Base-by-base conservation (phyloP, 495 filamentous ascomycete species). In the Penicillium canariense region DNA sequence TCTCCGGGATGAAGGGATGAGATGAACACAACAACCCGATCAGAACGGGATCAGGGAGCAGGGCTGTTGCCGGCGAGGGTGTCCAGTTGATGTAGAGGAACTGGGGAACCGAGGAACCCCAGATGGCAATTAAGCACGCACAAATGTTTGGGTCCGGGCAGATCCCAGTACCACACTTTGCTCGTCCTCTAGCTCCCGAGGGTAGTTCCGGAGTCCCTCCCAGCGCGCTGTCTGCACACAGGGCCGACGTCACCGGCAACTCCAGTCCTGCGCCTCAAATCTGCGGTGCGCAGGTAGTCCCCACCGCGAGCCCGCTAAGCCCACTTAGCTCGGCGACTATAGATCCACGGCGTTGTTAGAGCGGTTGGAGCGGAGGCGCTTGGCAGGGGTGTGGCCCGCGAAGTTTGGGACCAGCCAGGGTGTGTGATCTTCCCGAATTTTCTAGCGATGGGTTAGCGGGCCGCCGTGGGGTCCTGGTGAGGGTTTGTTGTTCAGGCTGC, bases 391-490 rank as follows among this genome's bases (percentile, higher is more conserved):
- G 38, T 47, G 36, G n/a, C 7, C 11, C 50, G 27, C 30, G 38
- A 52, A 44, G 17, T 15, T 44, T 9, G 18, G 26, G 38, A 30
- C 20, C 12, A 26, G 15, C 10, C 32, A 26, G 47, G 14, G 25
- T 42, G 25, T 47, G 48, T 26, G 48, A 53, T 56, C 52, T 60
- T 63, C 56, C 48, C 56, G 61, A 63, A 63, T 63, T 60, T 60
- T 58, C 61, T 60, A 63, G 46, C 45, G 42, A 49, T 20, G 35
- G 23, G 31, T 35, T 52, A 48, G 50, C 20, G 35, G 42, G 38
- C 30, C 43, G 14, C 10, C 17, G 14, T 20, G 31, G 20, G 20
- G 25, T 42, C 38, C 20, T 42, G 38, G 38, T 42, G 20, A 12
- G 20, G 20, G n/a, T 14, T 23, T 8, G 8, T 9, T 9, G 38